Conservation (phyloP, 345 rosid species). For the Boechera stricta region DNA sequence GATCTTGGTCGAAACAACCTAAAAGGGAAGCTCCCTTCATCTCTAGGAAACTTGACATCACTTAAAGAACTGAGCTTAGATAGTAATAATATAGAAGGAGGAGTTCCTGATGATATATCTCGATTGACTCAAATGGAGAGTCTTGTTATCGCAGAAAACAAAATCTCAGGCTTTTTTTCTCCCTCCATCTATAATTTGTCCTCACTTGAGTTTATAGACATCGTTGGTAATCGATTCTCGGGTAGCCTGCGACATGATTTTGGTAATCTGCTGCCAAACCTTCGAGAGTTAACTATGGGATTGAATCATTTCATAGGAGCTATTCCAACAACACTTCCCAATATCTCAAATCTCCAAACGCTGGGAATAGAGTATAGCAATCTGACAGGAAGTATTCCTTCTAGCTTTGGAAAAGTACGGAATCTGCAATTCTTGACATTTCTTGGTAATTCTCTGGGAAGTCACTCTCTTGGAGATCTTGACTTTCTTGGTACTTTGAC, state of each 20-base stretch:
- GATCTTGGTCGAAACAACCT: background rate
- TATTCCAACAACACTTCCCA: background rate
- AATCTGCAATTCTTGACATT: background rate
- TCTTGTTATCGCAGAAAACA: no score
- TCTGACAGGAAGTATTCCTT: constrained; percentile 5
- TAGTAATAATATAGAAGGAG: background rate
- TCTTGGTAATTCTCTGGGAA: background rate
- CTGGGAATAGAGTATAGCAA: background rate
- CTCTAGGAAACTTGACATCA: constrained; percentile 13
- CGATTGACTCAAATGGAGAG: background rate
- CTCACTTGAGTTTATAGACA: background rate
- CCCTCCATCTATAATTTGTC: background rate
- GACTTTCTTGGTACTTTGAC: background rate
- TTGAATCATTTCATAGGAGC: background rate
- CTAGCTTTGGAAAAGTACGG: background rate
- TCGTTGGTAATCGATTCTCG: no score
- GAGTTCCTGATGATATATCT: background rate
- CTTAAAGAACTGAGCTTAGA: background rate
- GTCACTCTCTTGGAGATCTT: background rate
- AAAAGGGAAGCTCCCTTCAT: background rate
- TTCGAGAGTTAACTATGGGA: background rate
- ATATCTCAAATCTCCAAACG: background rate
- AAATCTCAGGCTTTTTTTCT: no score
- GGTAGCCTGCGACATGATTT: constrained; percentile 21
- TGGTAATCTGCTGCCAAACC: background rate